A percentile compares a stretch with the other conserved stretches of the same genome.
phyloP scores from a whole-genome alignment of 345 rosid species.

The Camelina sativa region DNA sequence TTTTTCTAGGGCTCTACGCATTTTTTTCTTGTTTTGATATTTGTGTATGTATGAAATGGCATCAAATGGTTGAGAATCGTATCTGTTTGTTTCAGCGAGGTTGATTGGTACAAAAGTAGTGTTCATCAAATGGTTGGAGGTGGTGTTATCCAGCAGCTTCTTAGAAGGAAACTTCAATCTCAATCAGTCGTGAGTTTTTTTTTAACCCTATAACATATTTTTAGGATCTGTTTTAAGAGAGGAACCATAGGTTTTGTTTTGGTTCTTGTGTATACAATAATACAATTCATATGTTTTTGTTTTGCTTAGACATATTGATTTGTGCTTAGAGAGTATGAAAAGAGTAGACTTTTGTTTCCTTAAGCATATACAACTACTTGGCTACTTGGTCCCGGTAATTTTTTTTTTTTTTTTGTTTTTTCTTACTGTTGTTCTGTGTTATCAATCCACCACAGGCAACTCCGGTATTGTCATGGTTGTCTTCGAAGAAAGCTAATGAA shows the following conservation, averaged over 20 bases:
- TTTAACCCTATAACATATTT: background rate
- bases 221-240: conserved; percentile 4
- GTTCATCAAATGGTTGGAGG: conserved; percentile 80
- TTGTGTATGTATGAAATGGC: background rate
- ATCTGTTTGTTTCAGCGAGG: conserved; percentile 17
- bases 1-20: conserved; percentile 14
- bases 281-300: no score
- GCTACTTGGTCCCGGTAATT: background rate
- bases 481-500: conserved; percentile 63
- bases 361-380: background rate
- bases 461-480: conserved; percentile 59
- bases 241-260: background rate
- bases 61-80: background rate
- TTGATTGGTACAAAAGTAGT: conserved; percentile 29
- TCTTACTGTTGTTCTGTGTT: background rate
- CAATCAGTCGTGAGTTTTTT: conserved; percentile 56
- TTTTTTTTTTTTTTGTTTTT: no score
- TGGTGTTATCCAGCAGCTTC: conserved; percentile 78
- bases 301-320: background rate
- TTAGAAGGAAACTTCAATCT: conserved; percentile 72
- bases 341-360: background rate
- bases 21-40: background rate
- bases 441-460: conserved; percentile 50
- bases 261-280: background rate
- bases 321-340: background rate